Conservation (phyloP, 805 yeast genomes). For the Brettanomyces naardenensis region DNA sequence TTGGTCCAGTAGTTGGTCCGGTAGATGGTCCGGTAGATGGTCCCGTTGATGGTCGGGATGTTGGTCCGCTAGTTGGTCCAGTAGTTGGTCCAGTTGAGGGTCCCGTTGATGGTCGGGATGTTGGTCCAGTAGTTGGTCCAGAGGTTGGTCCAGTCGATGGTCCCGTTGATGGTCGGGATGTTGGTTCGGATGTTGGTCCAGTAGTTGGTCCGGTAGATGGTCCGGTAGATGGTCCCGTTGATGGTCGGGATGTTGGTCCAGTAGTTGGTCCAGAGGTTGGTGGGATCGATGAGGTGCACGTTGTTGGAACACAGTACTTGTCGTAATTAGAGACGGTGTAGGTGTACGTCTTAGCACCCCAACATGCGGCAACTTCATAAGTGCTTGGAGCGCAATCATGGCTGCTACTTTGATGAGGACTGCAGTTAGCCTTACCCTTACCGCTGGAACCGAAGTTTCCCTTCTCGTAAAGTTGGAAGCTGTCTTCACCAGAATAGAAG, state of each 20-base stretch:
- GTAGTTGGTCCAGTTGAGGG: background rate
- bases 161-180: background rate
- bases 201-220: background rate
- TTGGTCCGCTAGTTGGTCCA: background rate
- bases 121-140: background rate
- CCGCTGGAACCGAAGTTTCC: too few species aligned
- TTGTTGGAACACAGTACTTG: background rate
- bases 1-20: constrained; percentile 1
- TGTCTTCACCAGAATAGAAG: too few species aligned
- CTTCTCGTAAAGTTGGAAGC: too few species aligned
- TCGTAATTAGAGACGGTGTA: background rate
- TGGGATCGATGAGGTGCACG: background rate
- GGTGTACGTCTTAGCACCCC: background rate
- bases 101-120: background rate
- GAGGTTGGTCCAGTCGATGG: background rate
- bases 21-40: constrained; percentile 1
- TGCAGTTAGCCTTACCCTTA: background rate
- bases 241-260: background rate
- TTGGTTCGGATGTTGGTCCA: background rate
- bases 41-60: background rate
- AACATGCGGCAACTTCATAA: background rate
- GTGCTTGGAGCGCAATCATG: background rate
- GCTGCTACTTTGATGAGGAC: background rate
- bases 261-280: background rate
- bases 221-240: background rate